Evolutionary conservation across 2,329 filamentous ascomycete genomes (phyloP).

Genomic region (Lachnellula subtilissima): DNA sequence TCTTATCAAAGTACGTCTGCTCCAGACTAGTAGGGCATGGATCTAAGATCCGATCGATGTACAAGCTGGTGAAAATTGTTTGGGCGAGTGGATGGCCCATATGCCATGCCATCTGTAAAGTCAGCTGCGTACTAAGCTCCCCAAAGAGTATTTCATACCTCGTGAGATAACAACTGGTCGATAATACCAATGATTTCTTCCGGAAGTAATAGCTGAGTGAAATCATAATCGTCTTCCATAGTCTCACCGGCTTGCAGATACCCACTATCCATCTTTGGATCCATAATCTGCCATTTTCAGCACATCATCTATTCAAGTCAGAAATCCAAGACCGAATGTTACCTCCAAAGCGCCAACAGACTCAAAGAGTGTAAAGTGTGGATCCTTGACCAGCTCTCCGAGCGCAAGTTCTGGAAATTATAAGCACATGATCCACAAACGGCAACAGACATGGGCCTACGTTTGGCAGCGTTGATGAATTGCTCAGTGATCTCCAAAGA

Average conservation of each 20-base stretch:
- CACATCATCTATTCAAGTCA: neutral
- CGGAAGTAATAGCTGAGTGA: slow-evolving; percentile 61
- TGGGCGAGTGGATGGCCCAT: slow-evolving; percentile 93
- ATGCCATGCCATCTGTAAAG: slow-evolving; percentile 82
- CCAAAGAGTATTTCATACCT: slow-evolving; percentile 48
- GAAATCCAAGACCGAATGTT: slow-evolving; percentile 15
- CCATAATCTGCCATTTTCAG: slow-evolving; percentile 72
- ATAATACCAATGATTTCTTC: slow-evolving; percentile 88
- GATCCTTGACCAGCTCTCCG: slow-evolving; percentile 90
- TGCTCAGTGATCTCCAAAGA: slow-evolving; percentile 54
- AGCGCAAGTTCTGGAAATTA: slow-evolving; percentile 58
- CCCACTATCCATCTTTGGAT: slow-evolving; percentile 97
- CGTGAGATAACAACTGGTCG: slow-evolving; percentile 84
- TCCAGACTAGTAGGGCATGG: slow-evolving; percentile 60
- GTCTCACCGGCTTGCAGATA: slow-evolving; percentile 72
- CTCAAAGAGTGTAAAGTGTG: slow-evolving; percentile 88
- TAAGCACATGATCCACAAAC: slow-evolving; percentile 21
- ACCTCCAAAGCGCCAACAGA: slow-evolving; percentile 82
- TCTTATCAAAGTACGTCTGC: slow-evolving; percentile 23
- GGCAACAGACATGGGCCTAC: slow-evolving; percentile 36
- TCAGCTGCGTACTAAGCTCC: slow-evolving; percentile 5
- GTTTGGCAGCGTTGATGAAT: slow-evolving; percentile 48
- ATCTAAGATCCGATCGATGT: slow-evolving; percentile 78
- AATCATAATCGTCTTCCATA: slow-evolving; percentile 80
- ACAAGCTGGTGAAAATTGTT: slow-evolving; percentile 87